phyloP scores from a whole-genome alignment of 2,329 filamentous ascomycete species.

The Drechslerella coelobrocha region DNA sequence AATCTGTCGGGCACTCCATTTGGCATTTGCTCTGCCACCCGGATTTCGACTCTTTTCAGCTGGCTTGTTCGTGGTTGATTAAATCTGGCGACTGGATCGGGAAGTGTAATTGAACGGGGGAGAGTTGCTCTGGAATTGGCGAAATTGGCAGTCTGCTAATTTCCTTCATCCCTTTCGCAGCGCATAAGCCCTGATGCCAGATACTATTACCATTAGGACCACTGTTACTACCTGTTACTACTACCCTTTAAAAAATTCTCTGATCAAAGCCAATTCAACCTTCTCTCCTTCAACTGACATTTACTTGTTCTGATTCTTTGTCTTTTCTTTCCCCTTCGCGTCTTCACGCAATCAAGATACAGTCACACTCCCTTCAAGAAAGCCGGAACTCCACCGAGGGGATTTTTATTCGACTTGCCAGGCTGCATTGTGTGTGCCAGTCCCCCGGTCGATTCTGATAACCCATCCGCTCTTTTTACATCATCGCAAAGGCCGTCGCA shows the following conservation, averaged over 20 bases:
- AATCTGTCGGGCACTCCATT: background rate
- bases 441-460: background rate
- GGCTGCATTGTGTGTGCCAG: too few species aligned
- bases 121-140: background rate
- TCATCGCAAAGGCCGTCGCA: too few species aligned
- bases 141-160: slow-evolving; percentile 11
- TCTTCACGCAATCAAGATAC: background rate
- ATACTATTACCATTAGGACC: background rate
- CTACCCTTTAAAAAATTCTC: slow-evolving; percentile 5
- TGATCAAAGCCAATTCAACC: slow-evolving; percentile 2
- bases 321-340: slow-evolving; percentile 1
- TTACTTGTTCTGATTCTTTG: background rate
- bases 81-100: slow-evolving; percentile 35
- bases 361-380: background rate
- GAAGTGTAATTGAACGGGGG: slow-evolving; percentile 45
- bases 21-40: slow-evolving; percentile 33
- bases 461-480: slow-evolving; percentile 1
- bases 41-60: too few species aligned
- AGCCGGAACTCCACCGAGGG: too few species aligned
- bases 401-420: too few species aligned
- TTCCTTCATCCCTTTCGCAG: slow-evolving; percentile 39
- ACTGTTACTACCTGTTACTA: slow-evolving; percentile 3
- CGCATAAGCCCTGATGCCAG: background rate
- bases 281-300: background rate
- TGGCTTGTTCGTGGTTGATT: slow-evolving; percentile 17